phyloP scores from a whole-genome alignment of 768 basidiomycete species.

The Russula brevipes region DNA sequence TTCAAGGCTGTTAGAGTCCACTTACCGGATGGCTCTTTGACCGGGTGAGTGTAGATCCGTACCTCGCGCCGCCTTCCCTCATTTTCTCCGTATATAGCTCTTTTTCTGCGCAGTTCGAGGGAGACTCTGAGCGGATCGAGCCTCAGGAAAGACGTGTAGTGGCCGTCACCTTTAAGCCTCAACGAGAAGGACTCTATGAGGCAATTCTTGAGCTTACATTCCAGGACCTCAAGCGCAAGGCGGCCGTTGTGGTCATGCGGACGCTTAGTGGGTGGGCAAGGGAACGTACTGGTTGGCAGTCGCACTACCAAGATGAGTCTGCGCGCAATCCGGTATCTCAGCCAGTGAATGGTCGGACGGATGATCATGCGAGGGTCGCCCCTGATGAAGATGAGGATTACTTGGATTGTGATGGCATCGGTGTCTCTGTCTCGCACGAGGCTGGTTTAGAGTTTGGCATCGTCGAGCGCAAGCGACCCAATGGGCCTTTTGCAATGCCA shows the following conservation, averaged over 20 bases:
- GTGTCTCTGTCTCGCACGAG: conserved; percentile 31
- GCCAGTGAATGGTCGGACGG: background rate
- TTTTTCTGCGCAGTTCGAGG: conserved; percentile 11
- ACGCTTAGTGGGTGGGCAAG: background rate
- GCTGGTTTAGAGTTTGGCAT: conserved; percentile 49
- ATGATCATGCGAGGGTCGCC: background rate
- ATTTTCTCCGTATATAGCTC: background rate
- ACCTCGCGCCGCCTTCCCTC: background rate
- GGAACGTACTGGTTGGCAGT: background rate
- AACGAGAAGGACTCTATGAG: conserved; percentile 9
- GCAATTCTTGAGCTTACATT: conserved; percentile 11
- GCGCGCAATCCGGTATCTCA: background rate
- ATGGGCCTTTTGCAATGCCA: conserved; percentile 15
- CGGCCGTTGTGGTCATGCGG: conserved; percentile 8
- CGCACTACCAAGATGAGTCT: background rate
- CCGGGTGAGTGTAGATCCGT: background rate
- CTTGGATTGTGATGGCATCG: conserved; percentile 47
- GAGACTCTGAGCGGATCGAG: background rate
- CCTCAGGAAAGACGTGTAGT: background rate
- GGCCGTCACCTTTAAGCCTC: conserved; percentile 4
- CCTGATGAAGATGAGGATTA: conserved; percentile 4
- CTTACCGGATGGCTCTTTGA: background rate
- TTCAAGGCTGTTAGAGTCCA: background rate
- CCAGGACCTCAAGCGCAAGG: background rate
- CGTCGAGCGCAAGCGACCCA: conserved; percentile 36